Percentiles rank a stretch among this genome's conserved stretches.
These are phyloP conservation scores for Fusarium sp. DNA, from an alignment of 2,329 filamentous ascomycete species.

Conservation along the genomic window DNA sequence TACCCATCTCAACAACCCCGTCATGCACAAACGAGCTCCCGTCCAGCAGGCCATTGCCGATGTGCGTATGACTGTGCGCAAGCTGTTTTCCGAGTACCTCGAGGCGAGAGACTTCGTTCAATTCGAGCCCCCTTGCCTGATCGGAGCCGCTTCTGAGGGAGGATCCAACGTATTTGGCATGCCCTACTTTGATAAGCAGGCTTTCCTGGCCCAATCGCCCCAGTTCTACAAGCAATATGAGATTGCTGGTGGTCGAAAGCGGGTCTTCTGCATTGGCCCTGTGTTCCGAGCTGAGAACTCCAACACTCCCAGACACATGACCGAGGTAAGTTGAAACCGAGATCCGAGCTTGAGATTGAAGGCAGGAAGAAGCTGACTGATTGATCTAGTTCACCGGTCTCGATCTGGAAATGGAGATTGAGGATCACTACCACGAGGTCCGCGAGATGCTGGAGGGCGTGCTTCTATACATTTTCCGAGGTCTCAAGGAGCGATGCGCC, in stretches of 20 bases:
- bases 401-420: conserved; percentile 89
- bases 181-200: conserved; percentile 86
- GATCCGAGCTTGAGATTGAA: background rate
- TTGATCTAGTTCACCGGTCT: conserved; percentile 74
- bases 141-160: conserved; percentile 90
- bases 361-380: conserved; percentile 10
- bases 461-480: conserved; percentile 80
- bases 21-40: conserved; percentile 89
- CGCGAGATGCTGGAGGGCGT: conserved; percentile 74
- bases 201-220: conserved; percentile 80
- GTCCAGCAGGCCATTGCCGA: conserved; percentile 83
- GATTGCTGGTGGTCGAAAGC: conserved; percentile 78
- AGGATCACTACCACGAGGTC: conserved; percentile 77
- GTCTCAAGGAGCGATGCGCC: conserved; percentile 70
- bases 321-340: conserved; percentile 60
- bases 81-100: conserved; percentile 81
- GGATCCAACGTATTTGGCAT: conserved; percentile 91
- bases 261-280: conserved; percentile 79
- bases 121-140: conserved; percentile 89
- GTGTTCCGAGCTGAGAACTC: conserved; percentile 88
- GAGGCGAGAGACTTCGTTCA: conserved; percentile 76
- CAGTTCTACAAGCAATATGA: conserved; percentile 91
- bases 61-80: conserved; percentile 64
- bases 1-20: conserved; percentile 88
- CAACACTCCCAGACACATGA: conserved; percentile 85